phyloP scores from a whole-genome alignment of 495 filamentous ascomycete species.

The Aspergillus haitiensis region DNA sequence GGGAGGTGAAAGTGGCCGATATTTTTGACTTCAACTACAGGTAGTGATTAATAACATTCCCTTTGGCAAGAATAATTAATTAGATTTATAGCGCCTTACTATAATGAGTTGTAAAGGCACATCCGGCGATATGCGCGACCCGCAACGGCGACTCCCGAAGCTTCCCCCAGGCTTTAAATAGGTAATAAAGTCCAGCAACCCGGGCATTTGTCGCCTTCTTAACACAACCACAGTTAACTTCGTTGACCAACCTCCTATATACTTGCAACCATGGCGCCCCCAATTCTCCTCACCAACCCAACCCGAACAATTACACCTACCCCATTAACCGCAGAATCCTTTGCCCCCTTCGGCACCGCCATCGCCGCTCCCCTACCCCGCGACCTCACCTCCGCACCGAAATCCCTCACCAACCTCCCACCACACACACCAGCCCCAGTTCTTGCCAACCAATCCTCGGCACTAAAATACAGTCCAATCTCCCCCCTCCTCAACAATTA shows the following conservation, averaged over 20 bases:
- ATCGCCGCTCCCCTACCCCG: constrained; percentile 68
- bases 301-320: constrained; percentile 45
- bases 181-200: not conserved
- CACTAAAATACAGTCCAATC: constrained; percentile 80
- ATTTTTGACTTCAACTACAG: too few relatives aligned
- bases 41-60: too few relatives aligned
- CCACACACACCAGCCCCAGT: constrained; percentile 41
- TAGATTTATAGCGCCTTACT: too few relatives aligned
- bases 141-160: constrained; percentile 22
- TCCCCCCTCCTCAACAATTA: constrained; percentile 71
- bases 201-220: not conserved
- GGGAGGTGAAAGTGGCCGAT: too few relatives aligned
- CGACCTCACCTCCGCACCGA: constrained; percentile 46
- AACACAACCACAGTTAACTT: constrained; percentile 1
- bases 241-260: not conserved
- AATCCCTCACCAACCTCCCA: constrained; percentile 36
- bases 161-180: not conserved
- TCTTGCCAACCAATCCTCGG: constrained; percentile 80
- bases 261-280: constrained; percentile 19
- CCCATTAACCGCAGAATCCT: constrained; percentile 64
- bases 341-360: constrained; percentile 81
- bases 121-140: not conserved
- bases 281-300: constrained; percentile 37
- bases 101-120: too few relatives aligned
- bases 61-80: too few relatives aligned